Evolutionary conservation across 1,139 yeast species (phyloP).

Genomic region (Taphrina communis): DNA sequence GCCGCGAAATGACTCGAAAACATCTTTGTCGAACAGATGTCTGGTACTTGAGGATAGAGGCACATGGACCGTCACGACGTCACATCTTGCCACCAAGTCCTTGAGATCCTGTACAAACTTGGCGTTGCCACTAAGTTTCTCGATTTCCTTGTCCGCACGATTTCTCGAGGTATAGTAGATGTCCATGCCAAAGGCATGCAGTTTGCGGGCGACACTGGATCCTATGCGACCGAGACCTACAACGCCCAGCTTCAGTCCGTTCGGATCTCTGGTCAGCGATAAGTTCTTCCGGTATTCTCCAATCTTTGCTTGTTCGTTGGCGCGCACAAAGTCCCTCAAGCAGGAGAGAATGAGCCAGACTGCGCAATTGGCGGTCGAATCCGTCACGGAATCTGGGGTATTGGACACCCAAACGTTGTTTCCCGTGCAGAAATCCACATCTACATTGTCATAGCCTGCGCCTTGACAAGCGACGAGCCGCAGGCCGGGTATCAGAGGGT

Average conservation of each 20-base stretch:
- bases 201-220: slow-evolving; percentile 69
- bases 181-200: slow-evolving; percentile 68
- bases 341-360: slow-evolving; percentile 69
- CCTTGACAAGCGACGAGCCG: slow-evolving; percentile 25
- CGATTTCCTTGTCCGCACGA: slow-evolving; percentile 60
- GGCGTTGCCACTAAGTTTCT: slow-evolving; percentile 53
- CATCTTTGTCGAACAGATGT: slow-evolving; percentile 62
- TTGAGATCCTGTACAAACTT: slow-evolving; percentile 62
- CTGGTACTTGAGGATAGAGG: slow-evolving; percentile 66
- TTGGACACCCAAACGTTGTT: slow-evolving; percentile 68
- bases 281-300: neutral
- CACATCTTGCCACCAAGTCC: slow-evolving; percentile 61
- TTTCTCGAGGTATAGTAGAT: slow-evolving; percentile 69
- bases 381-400: slow-evolving; percentile 73
- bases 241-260: slow-evolving; percentile 56
- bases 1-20: slow-evolving; percentile 66
- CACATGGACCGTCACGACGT: slow-evolving; percentile 65
- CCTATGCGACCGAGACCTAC: slow-evolving; percentile 87
- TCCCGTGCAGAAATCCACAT: slow-evolving; percentile 59
- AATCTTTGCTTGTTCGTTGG: slow-evolving; percentile 3
- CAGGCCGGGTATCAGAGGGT: neutral
- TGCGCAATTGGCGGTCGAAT: slow-evolving; percentile 85
- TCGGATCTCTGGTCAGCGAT: neutral
- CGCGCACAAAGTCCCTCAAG: slow-evolving; percentile 54
- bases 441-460: slow-evolving; percentile 63